Evolutionary conservation across 2,329 filamentous ascomycete species (phyloP), one percentile per base, ranked within the genome.

Genomic region (Alternaria gansuensis): DNA sequence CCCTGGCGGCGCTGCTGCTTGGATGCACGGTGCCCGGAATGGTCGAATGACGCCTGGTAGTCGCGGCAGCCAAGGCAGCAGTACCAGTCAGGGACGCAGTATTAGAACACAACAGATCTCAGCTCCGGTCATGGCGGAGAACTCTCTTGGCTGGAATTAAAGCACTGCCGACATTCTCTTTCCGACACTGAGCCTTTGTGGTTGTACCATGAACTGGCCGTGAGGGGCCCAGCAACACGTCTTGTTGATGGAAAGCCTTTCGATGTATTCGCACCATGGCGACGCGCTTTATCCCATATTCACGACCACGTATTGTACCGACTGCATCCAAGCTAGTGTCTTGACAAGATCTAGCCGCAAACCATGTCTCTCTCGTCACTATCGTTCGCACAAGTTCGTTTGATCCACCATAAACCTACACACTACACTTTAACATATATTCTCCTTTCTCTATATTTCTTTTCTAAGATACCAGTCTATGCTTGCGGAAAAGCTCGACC

Each of bases 121-220:
- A 62, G 91, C 92, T 33, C 93, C 93, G 3, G 90, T 97, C 64
- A 93, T 93, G 78, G 90, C 93, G 3, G 93, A 96, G 82, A 97
- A 97, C 84, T 96, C 92, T 51, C 86, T 97, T 66, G 93, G 93
- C 71, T 97, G 93, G 93, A 96, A 96, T 82, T 97, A 84, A 87
- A 51, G 37, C 36, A 24, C 43, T 31, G 26, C 17, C 14, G 33
- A 39, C 28, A 21, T 37, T 49, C 26, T 34, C 37, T 33, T 39
- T 11, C 45, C 44, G 54, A 50, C 60, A 59, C 64, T 23, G 59
- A 62, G 65, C 36, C 67, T 54, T 67, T 71, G 63, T 65, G 54
- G 51, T 54, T 74, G 68, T 74, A 75, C 67, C 66, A 76, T 72
- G 74, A 66, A 64, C 46, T 33, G 56, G 53, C 62, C 52, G 56